Percentiles rank a stretch among this genome's conserved stretches.
These are phyloP conservation scores for Neurospora discreta DNA, from an alignment of 495 filamentous ascomycete genomes.

Conservation along the genomic window DNA sequence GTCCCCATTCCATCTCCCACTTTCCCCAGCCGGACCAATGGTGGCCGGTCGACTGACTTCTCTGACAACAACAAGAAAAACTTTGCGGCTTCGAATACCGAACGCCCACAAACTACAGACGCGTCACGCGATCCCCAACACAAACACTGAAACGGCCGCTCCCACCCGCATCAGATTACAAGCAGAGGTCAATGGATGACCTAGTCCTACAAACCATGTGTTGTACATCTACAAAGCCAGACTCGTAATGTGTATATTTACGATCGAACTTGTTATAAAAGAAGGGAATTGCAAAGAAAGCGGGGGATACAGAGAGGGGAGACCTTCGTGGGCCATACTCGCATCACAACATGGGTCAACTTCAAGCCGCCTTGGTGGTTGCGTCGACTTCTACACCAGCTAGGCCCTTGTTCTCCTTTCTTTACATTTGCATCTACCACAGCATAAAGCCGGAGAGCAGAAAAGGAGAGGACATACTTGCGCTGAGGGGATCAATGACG, in stretches of 20 bases:
- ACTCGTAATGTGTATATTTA: not conserved
- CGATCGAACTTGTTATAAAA: not conserved
- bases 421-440: not conserved
- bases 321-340: not conserved
- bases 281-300: not conserved
- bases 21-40: not conserved
- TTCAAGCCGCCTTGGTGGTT: not conserved
- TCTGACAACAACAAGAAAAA: not conserved
- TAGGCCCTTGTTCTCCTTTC: not conserved
- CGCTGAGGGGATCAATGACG: not conserved
- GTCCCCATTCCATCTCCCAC: not conserved
- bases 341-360: not conserved
- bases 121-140: not conserved
- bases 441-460: not conserved
- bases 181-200: not conserved
- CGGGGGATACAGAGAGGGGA: not conserved
- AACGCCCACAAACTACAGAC: too few species aligned
- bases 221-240: not conserved
- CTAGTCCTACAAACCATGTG: not conserved
- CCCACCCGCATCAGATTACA: not conserved
- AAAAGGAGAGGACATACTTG: not conserved
- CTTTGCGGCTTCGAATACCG: not conserved
- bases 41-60: too few species aligned
- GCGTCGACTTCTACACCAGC: not conserved
- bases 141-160: not conserved